Evolutionary conservation across 2,329 filamentous ascomycete species (phyloP).

Genomic region (Nothopassalora personata): DNA sequence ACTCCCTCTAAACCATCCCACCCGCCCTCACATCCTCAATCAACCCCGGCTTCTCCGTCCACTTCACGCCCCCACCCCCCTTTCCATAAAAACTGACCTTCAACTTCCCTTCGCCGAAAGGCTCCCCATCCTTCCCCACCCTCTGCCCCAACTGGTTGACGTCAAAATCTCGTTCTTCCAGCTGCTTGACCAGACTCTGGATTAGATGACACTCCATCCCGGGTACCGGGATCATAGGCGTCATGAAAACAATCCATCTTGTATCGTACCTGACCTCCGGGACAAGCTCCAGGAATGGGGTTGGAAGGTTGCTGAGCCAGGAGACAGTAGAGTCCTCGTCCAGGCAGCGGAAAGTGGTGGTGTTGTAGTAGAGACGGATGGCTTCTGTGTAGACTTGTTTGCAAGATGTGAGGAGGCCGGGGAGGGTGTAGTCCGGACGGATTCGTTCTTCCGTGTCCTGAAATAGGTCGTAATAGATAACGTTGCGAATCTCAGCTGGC

Average conservation of each 20-base stretch:
- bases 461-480: constrained; percentile 18
- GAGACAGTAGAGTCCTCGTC: constrained; percentile 13
- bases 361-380: constrained; percentile 11
- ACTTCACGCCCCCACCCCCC: constrained; percentile 8
- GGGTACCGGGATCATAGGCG: constrained; percentile 16
- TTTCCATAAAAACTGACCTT: constrained; percentile 15
- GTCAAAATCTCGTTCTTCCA: constrained; percentile 10
- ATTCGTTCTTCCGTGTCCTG: constrained; percentile 9
- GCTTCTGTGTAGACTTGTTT: constrained; percentile 14
- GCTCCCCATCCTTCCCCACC: neutral
- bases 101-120: constrained; percentile 11
- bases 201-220: constrained; percentile 15
- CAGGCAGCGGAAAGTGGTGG: constrained; percentile 15
- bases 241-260: constrained; percentile 16
- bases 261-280: constrained; percentile 17
- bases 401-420: constrained; percentile 11
- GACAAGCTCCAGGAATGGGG: constrained; percentile 4
- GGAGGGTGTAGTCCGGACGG: constrained; percentile 15
- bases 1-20: neutral
- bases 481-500: constrained; percentile 18
- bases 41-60: constrained; percentile 17
- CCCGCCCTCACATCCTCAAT: constrained; percentile 10
- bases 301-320: constrained; percentile 12
- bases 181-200: constrained; percentile 5
- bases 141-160: neutral